phyloP scores from a whole-genome alignment of 352 stramenopile genomes.

The Globisporangium mamillatum region DNA sequence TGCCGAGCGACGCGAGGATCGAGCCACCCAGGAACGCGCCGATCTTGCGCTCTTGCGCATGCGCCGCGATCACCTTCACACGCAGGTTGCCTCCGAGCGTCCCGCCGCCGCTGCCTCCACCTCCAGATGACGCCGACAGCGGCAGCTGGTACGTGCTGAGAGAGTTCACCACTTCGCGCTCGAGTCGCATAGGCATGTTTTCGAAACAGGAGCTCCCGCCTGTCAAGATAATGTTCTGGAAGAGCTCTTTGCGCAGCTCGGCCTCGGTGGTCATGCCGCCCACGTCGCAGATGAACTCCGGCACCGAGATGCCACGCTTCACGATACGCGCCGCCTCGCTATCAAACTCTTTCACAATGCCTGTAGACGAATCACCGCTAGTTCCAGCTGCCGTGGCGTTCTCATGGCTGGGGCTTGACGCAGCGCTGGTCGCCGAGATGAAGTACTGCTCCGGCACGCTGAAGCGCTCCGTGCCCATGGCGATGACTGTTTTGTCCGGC shows the following conservation, averaged over 20 bases:
- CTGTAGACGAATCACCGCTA: background rate
- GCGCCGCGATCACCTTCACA: constrained; percentile 63
- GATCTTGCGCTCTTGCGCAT: constrained; percentile 62
- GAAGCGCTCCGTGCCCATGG: constrained; percentile 85
- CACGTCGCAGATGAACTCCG: constrained; percentile 62
- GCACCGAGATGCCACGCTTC: constrained; percentile 46
- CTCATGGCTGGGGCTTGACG: background rate
- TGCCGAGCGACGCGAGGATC: constrained; percentile 95
- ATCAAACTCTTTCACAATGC: constrained; percentile 12
- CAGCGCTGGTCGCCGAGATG: constrained; percentile 13
- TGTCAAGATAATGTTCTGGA: constrained; percentile 81
- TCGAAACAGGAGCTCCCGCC: constrained; percentile 83
- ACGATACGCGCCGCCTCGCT: background rate
- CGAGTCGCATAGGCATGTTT: constrained; percentile 65
- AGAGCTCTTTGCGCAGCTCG: constrained; percentile 74
- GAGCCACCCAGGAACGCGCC: constrained; percentile 92
- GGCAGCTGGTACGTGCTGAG: constrained; percentile 39
- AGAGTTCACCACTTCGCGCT: constrained; percentile 66
- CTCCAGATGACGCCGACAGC: constrained; percentile 14
- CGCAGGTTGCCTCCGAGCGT: constrained; percentile 43
- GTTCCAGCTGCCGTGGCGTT: background rate
- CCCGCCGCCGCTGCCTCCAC: constrained; percentile 5
- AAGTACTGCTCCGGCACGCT: constrained; percentile 91
- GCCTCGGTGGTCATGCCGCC: constrained; percentile 62
- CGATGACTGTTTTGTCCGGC: constrained; percentile 78